Base-by-base conservation (phyloP, 2,329 filamentous ascomycete genomes). In the Myriosclerotinia curreyana region DNA sequence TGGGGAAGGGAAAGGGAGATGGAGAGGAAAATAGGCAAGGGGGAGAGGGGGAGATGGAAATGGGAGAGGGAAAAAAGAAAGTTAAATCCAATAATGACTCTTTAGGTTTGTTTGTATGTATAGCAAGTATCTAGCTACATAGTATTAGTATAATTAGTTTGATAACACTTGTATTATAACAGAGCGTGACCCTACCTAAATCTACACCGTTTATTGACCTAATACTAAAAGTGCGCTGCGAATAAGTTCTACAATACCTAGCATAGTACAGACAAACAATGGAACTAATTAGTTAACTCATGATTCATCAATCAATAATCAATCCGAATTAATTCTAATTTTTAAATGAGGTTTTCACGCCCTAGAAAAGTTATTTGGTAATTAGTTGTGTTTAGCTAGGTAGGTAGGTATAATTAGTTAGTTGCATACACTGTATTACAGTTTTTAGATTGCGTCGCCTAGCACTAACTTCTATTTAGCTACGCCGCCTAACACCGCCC, bases 311-410 rank as follows among this genome's bases (percentile, higher is more conserved):
- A 38, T 3, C 11, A 12, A n/a, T n/a, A 8, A 20, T 54, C 3
- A 6, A 31, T 5, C 28, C 9, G 9, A 55, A 55, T 42, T 14
- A 55, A 55, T 55, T 14, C 42, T 22, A 48, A 36, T 48, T 58
- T 28, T 48, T 14, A 58, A 48, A 58, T 58, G 54, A 58, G 42
- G 46, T 58, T 58, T 58, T 48, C 28, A 58, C 46, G 42, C 54
- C 31, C 5, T 22, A 44, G 40, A 34, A 55, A 36, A 58, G 4
- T n/a, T 55, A 17, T 58, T 36, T 36, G 40, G 20, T 46, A 31
- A 25, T 58, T 46, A 34, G 54, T 58, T 31, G 28, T 31, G 5
- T 9, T 46, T n/a, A n/a, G n/a, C n/a, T n/a, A n/a, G n/a, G n/a
- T n/a, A n/a, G n/a, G n/a, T n/a, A n/a, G n/a, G n/a, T n/a, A n/a